phyloP scores from a whole-genome alignment of 1,284 basidiomycete genomes.

The Cronartium quercuum region DNA sequence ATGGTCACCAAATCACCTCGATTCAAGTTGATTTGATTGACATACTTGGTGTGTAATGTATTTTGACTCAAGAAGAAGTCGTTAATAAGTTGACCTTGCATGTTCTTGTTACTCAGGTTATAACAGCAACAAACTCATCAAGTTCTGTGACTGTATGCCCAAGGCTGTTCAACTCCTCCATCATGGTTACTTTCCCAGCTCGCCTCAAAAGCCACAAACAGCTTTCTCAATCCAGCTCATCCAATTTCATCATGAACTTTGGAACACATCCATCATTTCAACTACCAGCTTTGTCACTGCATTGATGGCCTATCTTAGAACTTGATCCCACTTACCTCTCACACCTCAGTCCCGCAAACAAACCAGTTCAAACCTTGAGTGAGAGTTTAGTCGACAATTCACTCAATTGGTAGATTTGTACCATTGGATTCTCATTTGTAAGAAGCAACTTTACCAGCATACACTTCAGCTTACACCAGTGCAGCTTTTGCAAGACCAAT shows the following conservation, averaged over 20 bases:
- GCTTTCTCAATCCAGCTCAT: conserved; percentile 9
- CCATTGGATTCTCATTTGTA: neutral
- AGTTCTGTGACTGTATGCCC: conserved; percentile 6
- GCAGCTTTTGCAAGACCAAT: neutral
- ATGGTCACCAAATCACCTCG: neutral
- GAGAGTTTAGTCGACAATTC: neutral
- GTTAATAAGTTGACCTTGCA: no score
- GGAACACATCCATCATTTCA: neutral
- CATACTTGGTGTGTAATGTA: neutral
- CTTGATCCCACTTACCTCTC: neutral
- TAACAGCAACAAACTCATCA: neutral
- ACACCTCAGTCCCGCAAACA: neutral
- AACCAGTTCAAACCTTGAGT: neutral
- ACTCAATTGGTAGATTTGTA: neutral
- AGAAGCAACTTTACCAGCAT: neutral
- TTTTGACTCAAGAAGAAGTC: neutral
- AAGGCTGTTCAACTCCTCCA: neutral
- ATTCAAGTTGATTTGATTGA: neutral
- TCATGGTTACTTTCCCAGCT: neutral
- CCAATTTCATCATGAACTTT: conserved; percentile 16
- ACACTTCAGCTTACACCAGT: neutral
- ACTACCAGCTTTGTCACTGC: neutral
- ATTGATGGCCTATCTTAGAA: neutral
- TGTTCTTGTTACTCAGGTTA: no score
- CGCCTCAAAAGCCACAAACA: neutral